A percentile compares a stretch with the other conserved stretches of the same genome.
phyloP scores from a whole-genome alignment of 768 basidiomycete species.

The Candolleomyces efflorescens region DNA sequence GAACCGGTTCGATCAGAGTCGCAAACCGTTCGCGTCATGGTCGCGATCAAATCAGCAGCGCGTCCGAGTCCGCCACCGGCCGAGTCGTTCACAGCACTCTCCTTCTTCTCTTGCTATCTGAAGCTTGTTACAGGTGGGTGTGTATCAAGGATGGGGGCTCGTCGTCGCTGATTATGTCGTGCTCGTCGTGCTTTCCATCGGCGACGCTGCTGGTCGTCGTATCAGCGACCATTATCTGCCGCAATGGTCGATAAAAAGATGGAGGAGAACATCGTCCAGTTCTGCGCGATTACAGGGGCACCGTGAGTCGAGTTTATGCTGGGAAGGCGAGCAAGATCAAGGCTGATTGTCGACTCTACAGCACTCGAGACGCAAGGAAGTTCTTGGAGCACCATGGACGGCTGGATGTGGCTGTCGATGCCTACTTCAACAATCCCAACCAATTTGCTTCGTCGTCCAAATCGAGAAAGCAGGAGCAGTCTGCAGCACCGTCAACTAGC shows the following conservation, averaged over 20 bases:
- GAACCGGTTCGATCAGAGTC: too few relatives aligned
- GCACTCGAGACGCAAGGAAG: slow-evolving; percentile 56
- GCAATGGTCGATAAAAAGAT: slow-evolving; percentile 40
- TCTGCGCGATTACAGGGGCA: slow-evolving; percentile 64
- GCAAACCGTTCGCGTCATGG: too few relatives aligned
- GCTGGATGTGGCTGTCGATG: slow-evolving; percentile 69
- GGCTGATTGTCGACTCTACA: slow-evolving; percentile 25
- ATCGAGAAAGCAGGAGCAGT: slow-evolving; percentile 14
- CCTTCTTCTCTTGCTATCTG: too few relatives aligned
- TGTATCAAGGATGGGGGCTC: too few relatives aligned
- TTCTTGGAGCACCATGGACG: slow-evolving; percentile 69
- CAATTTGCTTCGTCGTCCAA: slow-evolving; percentile 20
- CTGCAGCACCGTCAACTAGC: slow-evolving; percentile 40
- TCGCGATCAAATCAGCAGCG: too few relatives aligned
- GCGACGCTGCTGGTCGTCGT: too few relatives aligned
- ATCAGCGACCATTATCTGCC: neutral
- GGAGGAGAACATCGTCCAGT: slow-evolving; percentile 52
- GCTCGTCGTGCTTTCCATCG: too few relatives aligned
- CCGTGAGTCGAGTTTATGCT: slow-evolving; percentile 44
- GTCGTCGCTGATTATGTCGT: too few relatives aligned
- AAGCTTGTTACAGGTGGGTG: too few relatives aligned
- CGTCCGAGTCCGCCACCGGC: too few relatives aligned
- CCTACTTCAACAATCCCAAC: slow-evolving; percentile 59
- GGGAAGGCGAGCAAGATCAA: slow-evolving; percentile 12
- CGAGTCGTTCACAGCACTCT: too few relatives aligned